A percentile compares a stretch with the other conserved stretches of the same genome.
phyloP scores from a whole-genome alignment of 163 green algal species.

The Volvox carteri region DNA sequence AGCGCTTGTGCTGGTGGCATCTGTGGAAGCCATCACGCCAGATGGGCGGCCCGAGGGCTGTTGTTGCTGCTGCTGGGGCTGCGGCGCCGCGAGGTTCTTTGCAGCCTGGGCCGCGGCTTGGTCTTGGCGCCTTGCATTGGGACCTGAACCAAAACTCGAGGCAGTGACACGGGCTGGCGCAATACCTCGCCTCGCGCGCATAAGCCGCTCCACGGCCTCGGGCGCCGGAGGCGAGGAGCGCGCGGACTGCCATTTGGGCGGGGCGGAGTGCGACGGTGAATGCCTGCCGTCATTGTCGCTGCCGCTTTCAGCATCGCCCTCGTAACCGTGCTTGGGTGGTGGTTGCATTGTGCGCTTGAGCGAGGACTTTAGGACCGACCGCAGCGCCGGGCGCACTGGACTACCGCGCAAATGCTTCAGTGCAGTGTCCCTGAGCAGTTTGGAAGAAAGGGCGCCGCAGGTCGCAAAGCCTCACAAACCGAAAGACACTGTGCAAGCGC shows the following conservation, averaged over 20 bases:
- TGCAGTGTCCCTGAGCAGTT: not conserved
- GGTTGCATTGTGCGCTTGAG: not conserved
- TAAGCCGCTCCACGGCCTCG: slow-evolving; percentile 16
- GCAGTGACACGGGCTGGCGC: not conserved
- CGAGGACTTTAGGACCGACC: slow-evolving; percentile 12
- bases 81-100: not conserved
- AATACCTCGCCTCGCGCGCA: not conserved
- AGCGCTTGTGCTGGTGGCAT: not conserved
- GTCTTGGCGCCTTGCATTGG: not conserved
- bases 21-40: not conserved
- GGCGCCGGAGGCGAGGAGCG: slow-evolving; percentile 16
- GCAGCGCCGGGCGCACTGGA: not conserved
- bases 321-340: not conserved
- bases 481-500: not conserved
- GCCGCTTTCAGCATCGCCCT: not conserved
- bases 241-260: slow-evolving; percentile 19
- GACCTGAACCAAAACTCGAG: not conserved
- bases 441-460: not conserved
- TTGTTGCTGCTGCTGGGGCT: not conserved
- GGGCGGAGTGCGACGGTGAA: not conserved
- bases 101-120: not conserved
- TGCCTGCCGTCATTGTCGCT: not conserved
- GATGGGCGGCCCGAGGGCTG: not conserved
- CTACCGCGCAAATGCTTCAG: not conserved
- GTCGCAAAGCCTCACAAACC: not conserved